These are phyloP conservation scores for Suillus clintonianus DNA, from an alignment of 768 basidiomycete species.

Conservation along the genomic window DNA sequence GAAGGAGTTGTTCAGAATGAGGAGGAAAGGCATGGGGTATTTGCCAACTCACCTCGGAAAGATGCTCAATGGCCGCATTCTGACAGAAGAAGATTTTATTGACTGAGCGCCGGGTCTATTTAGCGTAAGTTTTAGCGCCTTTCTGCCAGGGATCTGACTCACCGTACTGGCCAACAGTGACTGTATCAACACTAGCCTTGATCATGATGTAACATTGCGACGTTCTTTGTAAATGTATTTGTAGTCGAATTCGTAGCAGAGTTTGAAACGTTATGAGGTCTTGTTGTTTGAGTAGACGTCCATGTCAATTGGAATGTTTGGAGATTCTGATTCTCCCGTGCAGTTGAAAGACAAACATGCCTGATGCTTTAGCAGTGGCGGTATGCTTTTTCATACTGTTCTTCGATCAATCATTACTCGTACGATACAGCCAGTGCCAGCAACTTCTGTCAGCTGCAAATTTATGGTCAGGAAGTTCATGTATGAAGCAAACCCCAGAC, in stretches of 20 bases:
- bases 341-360: background rate
- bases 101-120: too few relatives aligned
- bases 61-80: too few relatives aligned
- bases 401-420: constrained; percentile 75
- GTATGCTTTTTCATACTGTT: constrained; percentile 41
- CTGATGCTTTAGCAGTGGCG: background rate
- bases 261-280: background rate
- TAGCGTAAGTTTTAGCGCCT: too few relatives aligned
- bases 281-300: background rate
- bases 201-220: background rate
- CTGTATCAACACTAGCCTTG: background rate
- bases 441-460: constrained; percentile 83
- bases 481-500: constrained; percentile 18
- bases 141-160: background rate
- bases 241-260: background rate
- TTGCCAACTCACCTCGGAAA: too few relatives aligned
- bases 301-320: background rate
- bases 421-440: constrained; percentile 94
- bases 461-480: constrained; percentile 1
- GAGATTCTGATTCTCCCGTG: background rate
- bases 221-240: background rate
- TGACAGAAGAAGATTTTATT: too few relatives aligned
- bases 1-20: too few relatives aligned
- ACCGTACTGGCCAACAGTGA: background rate
- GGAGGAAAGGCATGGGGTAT: too few relatives aligned